Conservation (phyloP, 345 rosid species). For the Moringa oleifera region DNA sequence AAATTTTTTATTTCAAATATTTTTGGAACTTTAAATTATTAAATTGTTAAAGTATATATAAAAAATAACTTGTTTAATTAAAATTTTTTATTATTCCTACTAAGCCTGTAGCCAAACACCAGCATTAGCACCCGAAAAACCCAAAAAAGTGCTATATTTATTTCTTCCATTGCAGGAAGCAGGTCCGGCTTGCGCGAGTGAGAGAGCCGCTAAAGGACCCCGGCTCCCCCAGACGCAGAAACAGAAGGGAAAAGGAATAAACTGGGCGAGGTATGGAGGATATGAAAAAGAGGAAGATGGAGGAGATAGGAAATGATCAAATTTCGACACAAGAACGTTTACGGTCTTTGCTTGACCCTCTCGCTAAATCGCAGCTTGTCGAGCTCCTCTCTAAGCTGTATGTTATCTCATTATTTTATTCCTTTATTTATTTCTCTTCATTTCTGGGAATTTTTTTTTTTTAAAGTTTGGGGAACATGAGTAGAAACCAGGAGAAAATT, state of each 20-base stretch:
- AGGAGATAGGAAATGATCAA: conserved; percentile 28
- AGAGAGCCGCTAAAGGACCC: not conserved
- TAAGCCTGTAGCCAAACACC: no score
- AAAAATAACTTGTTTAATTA: no score
- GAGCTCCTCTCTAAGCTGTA: conserved; percentile 62
- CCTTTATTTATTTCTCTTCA: not conserved
- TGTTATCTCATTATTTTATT: conserved; percentile 5
- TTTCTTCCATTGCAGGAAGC: no score
- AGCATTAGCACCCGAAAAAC: no score
- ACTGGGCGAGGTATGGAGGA: conserved; percentile 34
- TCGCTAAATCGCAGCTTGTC: conserved; percentile 59
- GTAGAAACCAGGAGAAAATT: not conserved
- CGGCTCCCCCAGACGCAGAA: not conserved
- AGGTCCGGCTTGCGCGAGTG: not conserved
- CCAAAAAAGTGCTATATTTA: no score
- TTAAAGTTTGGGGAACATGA: not conserved
- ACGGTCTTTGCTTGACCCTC: conserved; percentile 57
- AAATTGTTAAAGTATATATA: no score
- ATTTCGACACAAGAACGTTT: conserved; percentile 35
- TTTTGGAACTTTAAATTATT: no score
- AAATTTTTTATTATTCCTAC: no score
- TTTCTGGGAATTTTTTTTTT: not conserved
- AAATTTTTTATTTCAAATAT: no score
- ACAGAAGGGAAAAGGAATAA: not conserved
- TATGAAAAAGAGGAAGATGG: conserved; percentile 56